Percentiles rank a stretch among this genome's conserved stretches.
phyloP scores from a whole-genome alignment of 805 yeast species.

The Zygosaccharomyces bailii region DNA sequence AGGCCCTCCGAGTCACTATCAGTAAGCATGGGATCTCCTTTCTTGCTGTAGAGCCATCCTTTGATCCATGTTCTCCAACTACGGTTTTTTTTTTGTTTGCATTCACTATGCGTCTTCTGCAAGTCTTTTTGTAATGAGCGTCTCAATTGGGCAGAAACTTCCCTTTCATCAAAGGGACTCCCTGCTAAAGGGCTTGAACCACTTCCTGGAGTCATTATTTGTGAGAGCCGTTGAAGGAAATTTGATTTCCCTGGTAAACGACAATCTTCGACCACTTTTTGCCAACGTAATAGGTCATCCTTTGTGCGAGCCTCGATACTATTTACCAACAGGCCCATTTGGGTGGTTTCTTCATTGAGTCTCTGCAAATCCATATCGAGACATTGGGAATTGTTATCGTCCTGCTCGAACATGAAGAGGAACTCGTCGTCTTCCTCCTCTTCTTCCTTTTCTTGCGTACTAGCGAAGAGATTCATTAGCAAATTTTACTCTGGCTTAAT shows the following conservation, averaged over 20 bases:
- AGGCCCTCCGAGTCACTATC: slow-evolving; percentile 6
- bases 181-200: not conserved
- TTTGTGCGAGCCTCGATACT: slow-evolving; percentile 9
- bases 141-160: slow-evolving; percentile 1
- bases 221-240: slow-evolving; percentile 6
- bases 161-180: not conserved
- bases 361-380: slow-evolving; percentile 3
- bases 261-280: slow-evolving; percentile 8
- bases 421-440: slow-evolving; percentile 10
- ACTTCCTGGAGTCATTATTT: slow-evolving; percentile 3
- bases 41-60: slow-evolving; percentile 1
- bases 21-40: not conserved
- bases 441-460: slow-evolving; percentile 2
- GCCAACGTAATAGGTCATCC: slow-evolving; percentile 8
- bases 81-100: slow-evolving; percentile 1
- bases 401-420: slow-evolving; percentile 11
- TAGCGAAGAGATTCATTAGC: slow-evolving; percentile 6
- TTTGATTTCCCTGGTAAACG: not conserved
- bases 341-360: slow-evolving; percentile 6
- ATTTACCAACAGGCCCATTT: slow-evolving; percentile 7
- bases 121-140: slow-evolving; percentile 1
- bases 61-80: slow-evolving; percentile 6
- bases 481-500: too few relatives aligned
- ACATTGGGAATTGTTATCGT: not conserved
- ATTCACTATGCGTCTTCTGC: not conserved